Evolutionary conservation across 2,329 filamentous ascomycete species (phyloP).

Genomic region (Diaporthe citrichinensis): DNA sequence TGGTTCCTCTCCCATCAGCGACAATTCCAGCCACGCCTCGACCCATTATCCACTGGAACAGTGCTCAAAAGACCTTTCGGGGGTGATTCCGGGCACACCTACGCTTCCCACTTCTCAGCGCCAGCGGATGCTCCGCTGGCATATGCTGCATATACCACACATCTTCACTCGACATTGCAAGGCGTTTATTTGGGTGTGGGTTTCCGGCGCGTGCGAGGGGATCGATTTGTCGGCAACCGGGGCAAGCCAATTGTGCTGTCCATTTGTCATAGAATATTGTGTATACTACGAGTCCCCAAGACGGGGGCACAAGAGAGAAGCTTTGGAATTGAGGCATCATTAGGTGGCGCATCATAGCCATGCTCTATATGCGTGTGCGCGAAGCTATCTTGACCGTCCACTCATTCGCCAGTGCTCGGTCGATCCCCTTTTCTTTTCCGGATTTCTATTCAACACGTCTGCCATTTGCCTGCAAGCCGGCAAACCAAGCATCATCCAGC

Average conservation of each 20-base stretch:
- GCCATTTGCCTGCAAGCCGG: too few relatives aligned
- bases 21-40: not conserved
- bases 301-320: not conserved
- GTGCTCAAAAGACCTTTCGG: too few relatives aligned
- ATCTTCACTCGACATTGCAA: conserved; percentile 42
- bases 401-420: not conserved
- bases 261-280: conserved; percentile 25
- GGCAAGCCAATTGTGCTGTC: conserved; percentile 32
- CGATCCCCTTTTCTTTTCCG: too few relatives aligned
- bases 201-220: conserved; percentile 12
- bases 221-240: not conserved
- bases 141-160: conserved; percentile 38
- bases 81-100: not conserved
- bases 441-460: not conserved
- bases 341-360: not conserved
- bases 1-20: not conserved
- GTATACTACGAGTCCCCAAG: conserved; percentile 32
- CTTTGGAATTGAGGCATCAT: conserved; percentile 5
- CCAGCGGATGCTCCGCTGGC: conserved; percentile 11
- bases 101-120: not conserved
- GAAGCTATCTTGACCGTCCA: not conserved
- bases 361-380: not conserved
- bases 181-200: conserved; percentile 39
- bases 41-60: not conserved
- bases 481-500: not conserved